A percentile compares a stretch with the other conserved stretches of the same genome.
phyloP scores from a whole-genome alignment of 176 grass and related monocot genomes.

The Juncus effusus region DNA sequence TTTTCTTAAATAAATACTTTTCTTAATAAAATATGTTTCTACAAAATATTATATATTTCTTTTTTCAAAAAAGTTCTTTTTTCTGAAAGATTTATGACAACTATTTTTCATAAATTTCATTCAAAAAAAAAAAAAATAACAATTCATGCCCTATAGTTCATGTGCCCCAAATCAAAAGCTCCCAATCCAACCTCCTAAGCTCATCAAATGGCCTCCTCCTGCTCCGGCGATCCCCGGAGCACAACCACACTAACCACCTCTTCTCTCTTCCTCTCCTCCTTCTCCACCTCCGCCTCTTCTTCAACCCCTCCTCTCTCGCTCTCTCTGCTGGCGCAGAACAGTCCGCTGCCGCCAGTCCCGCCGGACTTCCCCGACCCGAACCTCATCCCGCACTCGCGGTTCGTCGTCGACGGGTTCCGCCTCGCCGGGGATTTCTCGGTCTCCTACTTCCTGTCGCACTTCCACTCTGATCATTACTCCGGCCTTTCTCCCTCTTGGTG shows the following conservation, averaged over 20 bases:
- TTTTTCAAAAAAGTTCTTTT: too few species aligned
- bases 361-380: conserved; percentile 34
- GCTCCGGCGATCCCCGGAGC: conserved; percentile 4
- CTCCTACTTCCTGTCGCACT: conserved; percentile 92
- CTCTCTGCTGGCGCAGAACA: conserved; percentile 24
- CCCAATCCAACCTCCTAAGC: conserved; percentile 3
- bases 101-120: too few species aligned
- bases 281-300: conserved; percentile 36
- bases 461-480: conserved; percentile 87
- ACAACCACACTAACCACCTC: conserved; percentile 26
- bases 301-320: conserved; percentile 22
- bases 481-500: conserved; percentile 65
- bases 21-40: too few species aligned
- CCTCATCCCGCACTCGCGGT: conserved; percentile 66
- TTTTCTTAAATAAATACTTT: too few species aligned
- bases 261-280: conserved; percentile 32
- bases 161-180: too few species aligned
- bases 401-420: conserved; percentile 84
- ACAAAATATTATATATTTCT: too few species aligned
- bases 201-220: conserved; percentile 25
- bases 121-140: too few species aligned
- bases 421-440: conserved; percentile 73
- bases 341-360: conserved; percentile 42
- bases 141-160: too few species aligned
- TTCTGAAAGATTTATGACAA: too few species aligned